phyloP scores from a whole-genome alignment of 225 moss, liverwort and hornwort genomes.

The Pleurozium schreberi region DNA sequence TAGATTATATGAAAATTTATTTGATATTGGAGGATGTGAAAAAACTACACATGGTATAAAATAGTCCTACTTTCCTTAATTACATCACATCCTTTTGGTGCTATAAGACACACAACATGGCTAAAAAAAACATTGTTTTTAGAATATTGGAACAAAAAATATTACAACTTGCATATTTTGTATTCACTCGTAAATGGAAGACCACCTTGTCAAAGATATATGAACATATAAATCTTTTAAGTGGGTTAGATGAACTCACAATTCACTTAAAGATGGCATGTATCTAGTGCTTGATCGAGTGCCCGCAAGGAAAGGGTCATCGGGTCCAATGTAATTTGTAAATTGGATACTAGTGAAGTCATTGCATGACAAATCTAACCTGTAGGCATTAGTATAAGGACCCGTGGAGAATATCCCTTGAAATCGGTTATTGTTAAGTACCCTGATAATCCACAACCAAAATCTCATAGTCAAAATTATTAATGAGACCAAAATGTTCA shows the following conservation, averaged over 20 bases:
- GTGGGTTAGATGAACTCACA: neutral
- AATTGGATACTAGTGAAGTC: neutral
- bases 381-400: fast-evolving
- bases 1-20: too few relatives aligned
- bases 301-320: fast-evolving
- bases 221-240: too few relatives aligned
- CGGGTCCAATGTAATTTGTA: neutral
- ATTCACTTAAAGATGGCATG: neutral
- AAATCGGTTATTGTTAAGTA: neutral
- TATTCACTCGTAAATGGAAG: too few relatives aligned
- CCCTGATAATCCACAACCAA: neutral
- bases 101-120: too few relatives aligned
- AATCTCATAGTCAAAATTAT: neutral
- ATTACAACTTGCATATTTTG: neutral
- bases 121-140: too few relatives aligned
- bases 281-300: fast-evolving
- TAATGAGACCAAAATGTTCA: neutral
- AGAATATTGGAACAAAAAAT: too few relatives aligned
- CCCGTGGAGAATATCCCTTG: neutral
- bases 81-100: too few relatives aligned
- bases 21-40: too few relatives aligned
- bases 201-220: too few relatives aligned
- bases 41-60: too few relatives aligned
- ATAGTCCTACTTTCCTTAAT: too few relatives aligned
- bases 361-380: neutral